phyloP scores from a whole-genome alignment of 805 yeast species.

The Teunomyces pallodes region DNA sequence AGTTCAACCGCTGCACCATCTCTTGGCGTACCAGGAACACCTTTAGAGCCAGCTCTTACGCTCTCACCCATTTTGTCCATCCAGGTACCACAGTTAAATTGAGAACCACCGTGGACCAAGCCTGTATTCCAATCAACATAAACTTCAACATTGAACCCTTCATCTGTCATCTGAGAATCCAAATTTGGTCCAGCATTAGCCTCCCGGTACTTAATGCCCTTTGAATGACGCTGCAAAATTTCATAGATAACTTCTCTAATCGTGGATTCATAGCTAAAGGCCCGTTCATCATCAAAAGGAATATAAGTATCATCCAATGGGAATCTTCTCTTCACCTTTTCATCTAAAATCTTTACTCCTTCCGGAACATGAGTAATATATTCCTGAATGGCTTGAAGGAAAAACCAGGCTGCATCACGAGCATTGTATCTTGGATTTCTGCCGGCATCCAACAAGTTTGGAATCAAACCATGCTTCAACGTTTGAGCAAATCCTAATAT shows the following conservation, averaged over 20 bases:
- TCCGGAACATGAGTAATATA: constrained; percentile 66
- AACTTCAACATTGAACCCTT: constrained; percentile 84
- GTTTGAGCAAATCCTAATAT: constrained; percentile 87
- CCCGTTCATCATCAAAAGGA: constrained; percentile 63
- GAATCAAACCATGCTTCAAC: constrained; percentile 91
- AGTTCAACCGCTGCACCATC: constrained; percentile 96
- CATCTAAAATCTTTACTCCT: constrained; percentile 66
- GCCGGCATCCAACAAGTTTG: constrained; percentile 89
- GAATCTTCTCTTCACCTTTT: constrained; percentile 75
- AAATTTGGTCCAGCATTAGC: constrained; percentile 90
- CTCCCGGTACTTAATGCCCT: constrained; percentile 83
- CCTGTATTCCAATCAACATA: constrained; percentile 89
- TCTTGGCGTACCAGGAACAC: constrained; percentile 96
- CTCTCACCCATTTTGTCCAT: constrained; percentile 99
- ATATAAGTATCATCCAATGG: constrained; percentile 85
- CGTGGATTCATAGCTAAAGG: constrained; percentile 69
- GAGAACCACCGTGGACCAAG: constrained; percentile 85
- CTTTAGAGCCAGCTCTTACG: constrained; percentile 73
- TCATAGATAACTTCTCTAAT: constrained; percentile 80
- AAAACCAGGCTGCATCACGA: constrained; percentile 97
- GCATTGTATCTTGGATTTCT: constrained; percentile 93
- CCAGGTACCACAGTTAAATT: constrained; percentile 96
- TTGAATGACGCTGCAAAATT: constrained; percentile 82
- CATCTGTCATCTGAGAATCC: constrained; percentile 89
- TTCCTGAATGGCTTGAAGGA: constrained; percentile 83